phyloP scores from a whole-genome alignment of 176 grass and related monocot genomes.

The Ensete glaucum region DNA sequence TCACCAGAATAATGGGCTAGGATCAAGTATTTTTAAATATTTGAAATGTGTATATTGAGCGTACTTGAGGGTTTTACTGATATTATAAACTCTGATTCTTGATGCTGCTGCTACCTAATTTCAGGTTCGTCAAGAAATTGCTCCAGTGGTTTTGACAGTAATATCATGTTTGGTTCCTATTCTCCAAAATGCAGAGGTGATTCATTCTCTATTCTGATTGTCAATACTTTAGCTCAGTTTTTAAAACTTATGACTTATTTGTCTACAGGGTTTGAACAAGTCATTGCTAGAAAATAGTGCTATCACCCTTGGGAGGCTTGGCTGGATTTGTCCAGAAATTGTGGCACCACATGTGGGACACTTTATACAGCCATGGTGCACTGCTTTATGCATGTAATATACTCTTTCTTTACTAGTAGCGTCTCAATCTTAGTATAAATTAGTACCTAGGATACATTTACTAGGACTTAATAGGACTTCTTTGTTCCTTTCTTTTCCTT shows the following conservation, averaged over 20 bases:
- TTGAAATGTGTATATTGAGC: not conserved
- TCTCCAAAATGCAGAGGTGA: constrained; percentile 67
- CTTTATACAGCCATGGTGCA: constrained; percentile 92
- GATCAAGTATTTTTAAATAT: not conserved
- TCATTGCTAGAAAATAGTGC: constrained; percentile 88
- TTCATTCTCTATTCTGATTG: constrained; percentile 4
- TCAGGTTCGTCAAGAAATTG: constrained; percentile 76
- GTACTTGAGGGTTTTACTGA: not conserved
- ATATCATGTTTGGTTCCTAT: constrained; percentile 64
- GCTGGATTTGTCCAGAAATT: constrained; percentile 85
- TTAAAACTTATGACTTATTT: not conserved
- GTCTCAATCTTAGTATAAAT: not conserved
- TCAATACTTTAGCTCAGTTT: constrained; percentile 12
- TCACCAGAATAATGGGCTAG: not conserved
- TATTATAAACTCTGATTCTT: not conserved
- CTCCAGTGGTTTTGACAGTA: constrained; percentile 59
- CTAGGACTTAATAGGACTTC: too few relatives aligned
- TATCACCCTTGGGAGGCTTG: constrained; percentile 88
- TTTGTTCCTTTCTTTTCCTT: constrained; percentile 25
- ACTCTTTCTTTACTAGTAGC: constrained; percentile 4
- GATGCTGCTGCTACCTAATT: constrained; percentile 7
- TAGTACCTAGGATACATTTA: too few relatives aligned
- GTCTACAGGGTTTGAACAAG: constrained; percentile 59
- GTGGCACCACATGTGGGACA: constrained; percentile 81
- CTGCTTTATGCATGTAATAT: constrained; percentile 72